phyloP scores from a whole-genome alignment of 495 filamentous ascomycete genomes.

The Paragyromitra xinjiangensis region DNA sequence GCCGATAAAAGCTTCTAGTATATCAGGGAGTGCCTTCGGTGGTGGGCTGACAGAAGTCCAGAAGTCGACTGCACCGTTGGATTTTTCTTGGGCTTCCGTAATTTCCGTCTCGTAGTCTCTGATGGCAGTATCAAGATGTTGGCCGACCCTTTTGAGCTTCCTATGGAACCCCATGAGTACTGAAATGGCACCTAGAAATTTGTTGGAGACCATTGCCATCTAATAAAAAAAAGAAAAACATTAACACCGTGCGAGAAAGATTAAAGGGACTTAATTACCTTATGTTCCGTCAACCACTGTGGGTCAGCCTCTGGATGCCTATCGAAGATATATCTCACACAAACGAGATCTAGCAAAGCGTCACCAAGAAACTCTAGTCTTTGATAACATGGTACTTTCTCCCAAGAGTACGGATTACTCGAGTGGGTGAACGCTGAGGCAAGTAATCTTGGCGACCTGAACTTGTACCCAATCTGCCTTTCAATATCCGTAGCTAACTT shows the following conservation, averaged over 20 bases:
- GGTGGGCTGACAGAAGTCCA: constrained; percentile 76
- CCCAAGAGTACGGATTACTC: constrained; percentile 75
- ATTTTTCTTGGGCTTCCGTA: constrained; percentile 63
- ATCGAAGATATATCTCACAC: constrained; percentile 80
- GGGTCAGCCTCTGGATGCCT: constrained; percentile 81
- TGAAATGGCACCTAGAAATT: constrained; percentile 84
- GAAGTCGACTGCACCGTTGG: constrained; percentile 69
- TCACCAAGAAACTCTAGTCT: constrained; percentile 94
- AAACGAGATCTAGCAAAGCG: constrained; percentile 86
- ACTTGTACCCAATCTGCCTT: constrained; percentile 76
- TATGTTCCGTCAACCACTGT: constrained; percentile 98
- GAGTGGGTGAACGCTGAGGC: constrained; percentile 90
- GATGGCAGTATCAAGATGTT: constrained; percentile 70
- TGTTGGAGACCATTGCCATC: constrained; percentile 99
- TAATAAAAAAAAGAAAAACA: constrained; percentile 41
- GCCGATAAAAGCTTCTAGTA: constrained; percentile 88
- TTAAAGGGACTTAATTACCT: constrained; percentile 61
- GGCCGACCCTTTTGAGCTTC: constrained; percentile 72
- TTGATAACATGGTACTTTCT: constrained; percentile 86
- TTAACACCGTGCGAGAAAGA: constrained; percentile 35
- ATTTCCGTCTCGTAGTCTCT: constrained; percentile 75
- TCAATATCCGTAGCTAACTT: constrained; percentile 74
- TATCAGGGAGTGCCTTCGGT: constrained; percentile 88
- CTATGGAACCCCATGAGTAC: constrained; percentile 79
- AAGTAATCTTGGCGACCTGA: constrained; percentile 78